A percentile compares a stretch with the other conserved stretches of the same genome.
These are phyloP conservation scores for Aspergillus felis DNA, from an alignment of 2,329 filamentous ascomycete species.

Conservation along the genomic window DNA sequence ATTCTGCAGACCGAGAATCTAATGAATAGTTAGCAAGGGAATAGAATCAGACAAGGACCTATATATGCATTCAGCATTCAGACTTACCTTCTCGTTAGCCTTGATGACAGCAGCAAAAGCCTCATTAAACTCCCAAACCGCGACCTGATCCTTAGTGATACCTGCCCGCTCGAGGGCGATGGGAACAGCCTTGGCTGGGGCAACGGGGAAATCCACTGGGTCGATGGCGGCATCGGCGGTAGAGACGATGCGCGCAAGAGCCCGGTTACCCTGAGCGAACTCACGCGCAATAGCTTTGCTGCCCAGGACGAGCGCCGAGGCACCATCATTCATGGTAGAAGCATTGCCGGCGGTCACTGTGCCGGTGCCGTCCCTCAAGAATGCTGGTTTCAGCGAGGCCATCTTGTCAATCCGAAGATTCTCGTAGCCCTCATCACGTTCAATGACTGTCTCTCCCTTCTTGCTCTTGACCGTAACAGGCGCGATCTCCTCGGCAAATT, in stretches of 20 bases:
- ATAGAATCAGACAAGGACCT: background rate
- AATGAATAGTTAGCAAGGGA: conserved; percentile 4
- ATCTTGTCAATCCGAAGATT: conserved; percentile 86
- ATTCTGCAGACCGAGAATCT: conserved; percentile 75
- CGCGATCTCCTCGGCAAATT: conserved; percentile 85
- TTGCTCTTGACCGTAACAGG: conserved; percentile 79
- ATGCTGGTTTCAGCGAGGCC: conserved; percentile 81
- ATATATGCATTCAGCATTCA: background rate
- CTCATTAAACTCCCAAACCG: conserved; percentile 98
- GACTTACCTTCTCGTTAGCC: conserved; percentile 76
- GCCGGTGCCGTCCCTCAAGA: conserved; percentile 77
- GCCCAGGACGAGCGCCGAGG: conserved; percentile 80
- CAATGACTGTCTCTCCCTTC: conserved; percentile 77
- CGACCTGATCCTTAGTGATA: conserved; percentile 85
- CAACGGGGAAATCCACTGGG: conserved; percentile 89
- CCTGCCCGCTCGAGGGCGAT: conserved; percentile 84
- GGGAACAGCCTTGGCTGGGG: conserved; percentile 86
- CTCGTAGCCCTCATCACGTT: conserved; percentile 83
- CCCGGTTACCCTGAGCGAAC: conserved; percentile 72
- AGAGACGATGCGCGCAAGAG: conserved; percentile 80
- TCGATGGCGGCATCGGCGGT: conserved; percentile 88
- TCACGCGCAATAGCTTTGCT: conserved; percentile 76
- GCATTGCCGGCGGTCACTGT: conserved; percentile 94
- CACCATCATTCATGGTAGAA: conserved; percentile 91
- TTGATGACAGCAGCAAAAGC: conserved; percentile 95